These are phyloP conservation scores for Parmales sp. DNA, from an alignment of 108 stramenopile genomes.

Conservation along the genomic window DNA sequence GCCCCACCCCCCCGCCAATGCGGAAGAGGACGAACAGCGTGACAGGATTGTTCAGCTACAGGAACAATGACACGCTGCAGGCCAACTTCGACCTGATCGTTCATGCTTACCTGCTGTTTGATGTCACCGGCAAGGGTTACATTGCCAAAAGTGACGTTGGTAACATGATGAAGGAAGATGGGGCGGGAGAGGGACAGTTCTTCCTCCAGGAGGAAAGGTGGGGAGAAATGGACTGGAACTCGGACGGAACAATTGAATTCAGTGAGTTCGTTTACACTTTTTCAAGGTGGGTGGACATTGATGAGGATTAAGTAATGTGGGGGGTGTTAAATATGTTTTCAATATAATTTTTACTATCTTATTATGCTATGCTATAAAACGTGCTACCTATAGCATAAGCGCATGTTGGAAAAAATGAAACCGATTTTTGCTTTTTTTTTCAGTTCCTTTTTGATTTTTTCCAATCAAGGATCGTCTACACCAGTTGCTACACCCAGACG, in stretches of 20 bases:
- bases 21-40: neutral
- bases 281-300: conserved; percentile 3
- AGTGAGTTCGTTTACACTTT: conserved; percentile 4
- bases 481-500: too few relatives aligned
- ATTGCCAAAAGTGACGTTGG: neutral
- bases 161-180: conserved; percentile 8
- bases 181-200: conserved; percentile 2
- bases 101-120: conserved; percentile 10
- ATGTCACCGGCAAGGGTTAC: neutral
- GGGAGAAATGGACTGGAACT: conserved; percentile 9
- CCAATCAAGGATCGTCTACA: too few relatives aligned
- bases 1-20: neutral
- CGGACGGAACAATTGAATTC: conserved; percentile 1
- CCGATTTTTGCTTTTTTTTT: too few relatives aligned
- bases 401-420: too few relatives aligned
- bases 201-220: conserved; percentile 11
- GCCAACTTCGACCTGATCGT: conserved; percentile 3
- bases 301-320: conserved; percentile 3
- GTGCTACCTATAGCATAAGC: too few relatives aligned
- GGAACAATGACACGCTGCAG: neutral
- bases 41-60: neutral
- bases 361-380: too few relatives aligned
- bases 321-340: too few relatives aligned
- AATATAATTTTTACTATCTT: too few relatives aligned
- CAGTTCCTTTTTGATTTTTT: too few relatives aligned